Conservation (phyloP, 1,284 basidiomycete genomes). For the Hemileia vastatrix region DNA sequence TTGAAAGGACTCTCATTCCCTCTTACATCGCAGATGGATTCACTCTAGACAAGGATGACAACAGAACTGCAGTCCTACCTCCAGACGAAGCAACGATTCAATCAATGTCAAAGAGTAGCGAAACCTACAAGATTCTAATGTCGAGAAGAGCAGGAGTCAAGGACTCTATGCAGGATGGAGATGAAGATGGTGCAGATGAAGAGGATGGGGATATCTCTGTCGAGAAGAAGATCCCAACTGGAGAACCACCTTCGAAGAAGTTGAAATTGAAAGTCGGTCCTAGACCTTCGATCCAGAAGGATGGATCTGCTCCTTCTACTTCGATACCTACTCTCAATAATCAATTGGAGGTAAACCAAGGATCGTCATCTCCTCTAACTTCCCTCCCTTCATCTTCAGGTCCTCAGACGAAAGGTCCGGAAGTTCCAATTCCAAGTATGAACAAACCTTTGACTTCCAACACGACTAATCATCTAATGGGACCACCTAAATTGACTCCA, state of each 20-base stretch:
- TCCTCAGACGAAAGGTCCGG: too few species aligned
- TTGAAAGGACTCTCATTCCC: slow-evolving; percentile 37
- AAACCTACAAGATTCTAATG: background rate
- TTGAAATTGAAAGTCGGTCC: background rate
- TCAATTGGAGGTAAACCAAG: background rate
- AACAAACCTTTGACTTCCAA: too few species aligned
- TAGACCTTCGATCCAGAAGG: background rate
- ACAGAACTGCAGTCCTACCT: slow-evolving; percentile 37
- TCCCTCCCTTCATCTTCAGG: background rate
- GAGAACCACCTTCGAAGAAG: background rate
- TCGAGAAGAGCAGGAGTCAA: background rate
- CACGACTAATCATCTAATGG: too few species aligned
- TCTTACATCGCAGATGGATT: slow-evolving; percentile 37
- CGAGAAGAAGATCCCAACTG: background rate
- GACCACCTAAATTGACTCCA: too few species aligned
- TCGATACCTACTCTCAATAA: background rate
- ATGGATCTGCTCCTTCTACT: background rate
- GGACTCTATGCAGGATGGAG: background rate
- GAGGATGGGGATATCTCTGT: background rate
- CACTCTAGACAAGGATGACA: slow-evolving; percentile 40
- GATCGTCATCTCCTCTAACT: background rate
- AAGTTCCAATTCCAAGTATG: too few species aligned
- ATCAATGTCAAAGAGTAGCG: background rate
- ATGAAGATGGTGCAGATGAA: background rate
- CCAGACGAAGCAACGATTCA: background rate